Evolutionary conservation across 2,329 filamentous ascomycete genomes (phyloP).

Genomic region (Colletotrichum orbiculare): DNA sequence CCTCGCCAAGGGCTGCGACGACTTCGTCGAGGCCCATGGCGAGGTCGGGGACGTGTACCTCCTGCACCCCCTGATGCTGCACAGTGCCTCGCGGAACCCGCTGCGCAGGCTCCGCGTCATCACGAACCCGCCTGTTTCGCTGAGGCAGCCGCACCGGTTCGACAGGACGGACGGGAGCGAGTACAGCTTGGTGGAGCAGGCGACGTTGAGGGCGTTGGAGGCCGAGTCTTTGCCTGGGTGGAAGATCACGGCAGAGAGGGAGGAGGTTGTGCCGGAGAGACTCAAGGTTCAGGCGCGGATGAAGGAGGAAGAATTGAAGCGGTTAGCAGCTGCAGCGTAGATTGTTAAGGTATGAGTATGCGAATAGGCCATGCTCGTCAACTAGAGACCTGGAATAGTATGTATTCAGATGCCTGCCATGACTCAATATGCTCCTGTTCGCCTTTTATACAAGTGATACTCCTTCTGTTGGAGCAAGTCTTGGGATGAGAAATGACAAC

Average conservation of each 20-base stretch:
- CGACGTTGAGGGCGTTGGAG: slow-evolving; percentile 62
- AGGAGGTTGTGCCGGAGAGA: slow-evolving; percentile 57
- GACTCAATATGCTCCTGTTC: too few relatives aligned
- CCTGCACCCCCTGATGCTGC: slow-evolving; percentile 70
- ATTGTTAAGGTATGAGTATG: not conserved
- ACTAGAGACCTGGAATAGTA: too few relatives aligned
- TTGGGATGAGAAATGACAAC: too few relatives aligned
- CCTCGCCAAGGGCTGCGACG: slow-evolving; percentile 52
- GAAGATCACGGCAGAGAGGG: slow-evolving; percentile 61
- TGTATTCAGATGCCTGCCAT: too few relatives aligned
- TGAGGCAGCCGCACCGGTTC: slow-evolving; percentile 64
- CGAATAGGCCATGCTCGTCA: too few relatives aligned
- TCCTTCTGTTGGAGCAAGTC: too few relatives aligned
- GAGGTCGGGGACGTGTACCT: slow-evolving; percentile 67
- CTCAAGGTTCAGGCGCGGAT: slow-evolving; percentile 43
- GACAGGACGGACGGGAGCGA: slow-evolving; percentile 53
- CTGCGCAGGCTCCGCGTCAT: slow-evolving; percentile 42
- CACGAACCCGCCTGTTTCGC: slow-evolving; percentile 52
- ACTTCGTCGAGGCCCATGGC: slow-evolving; percentile 66
- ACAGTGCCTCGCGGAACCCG: slow-evolving; percentile 57
- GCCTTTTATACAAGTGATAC: too few relatives aligned
- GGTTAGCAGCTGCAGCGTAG: slow-evolving; percentile 46
- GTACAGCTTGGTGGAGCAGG: slow-evolving; percentile 67
- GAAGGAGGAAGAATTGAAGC: slow-evolving; percentile 49
- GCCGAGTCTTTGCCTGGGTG: slow-evolving; percentile 61